Conservation (phyloP, 176 grass and related monocot genomes). For the Eleusine indica region DNA sequence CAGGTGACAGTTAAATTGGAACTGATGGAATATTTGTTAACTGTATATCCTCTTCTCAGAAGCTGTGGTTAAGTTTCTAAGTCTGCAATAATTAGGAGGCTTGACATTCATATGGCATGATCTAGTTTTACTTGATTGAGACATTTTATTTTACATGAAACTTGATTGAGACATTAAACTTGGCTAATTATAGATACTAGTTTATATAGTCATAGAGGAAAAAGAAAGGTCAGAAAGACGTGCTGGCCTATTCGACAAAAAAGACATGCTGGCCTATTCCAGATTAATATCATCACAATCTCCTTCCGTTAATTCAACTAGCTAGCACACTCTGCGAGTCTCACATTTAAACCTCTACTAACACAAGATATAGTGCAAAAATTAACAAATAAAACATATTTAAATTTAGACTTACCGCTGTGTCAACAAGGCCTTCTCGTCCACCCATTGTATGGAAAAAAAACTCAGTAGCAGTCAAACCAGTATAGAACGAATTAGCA, state of each 20-base stretch:
- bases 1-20: too few relatives aligned
- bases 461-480: slow-evolving; percentile 93
- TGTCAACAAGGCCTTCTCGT: slow-evolving; percentile 98
- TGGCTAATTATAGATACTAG: slow-evolving; percentile 1
- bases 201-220: background rate
- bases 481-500: slow-evolving; percentile 96
- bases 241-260: background rate
- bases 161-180: background rate
- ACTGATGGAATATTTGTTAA: background rate
- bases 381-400: slow-evolving; percentile 18
- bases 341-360: slow-evolving; percentile 9
- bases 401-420: slow-evolving; percentile 64
- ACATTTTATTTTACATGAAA: background rate
- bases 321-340: background rate
- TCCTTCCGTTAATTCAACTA: slow-evolving; percentile 16
- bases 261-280: slow-evolving; percentile 1
- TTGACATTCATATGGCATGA: background rate
- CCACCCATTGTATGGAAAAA: slow-evolving; percentile 99
- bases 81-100: slow-evolving; percentile 21
- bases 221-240: slow-evolving; percentile 19
- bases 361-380: slow-evolving; percentile 5
- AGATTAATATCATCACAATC: background rate
- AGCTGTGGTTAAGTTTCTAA: background rate
- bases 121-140: background rate
- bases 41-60: background rate